Evolutionary conservation across 768 basidiomycete species (phyloP).

Genomic region (Lactarius evosmus): DNA sequence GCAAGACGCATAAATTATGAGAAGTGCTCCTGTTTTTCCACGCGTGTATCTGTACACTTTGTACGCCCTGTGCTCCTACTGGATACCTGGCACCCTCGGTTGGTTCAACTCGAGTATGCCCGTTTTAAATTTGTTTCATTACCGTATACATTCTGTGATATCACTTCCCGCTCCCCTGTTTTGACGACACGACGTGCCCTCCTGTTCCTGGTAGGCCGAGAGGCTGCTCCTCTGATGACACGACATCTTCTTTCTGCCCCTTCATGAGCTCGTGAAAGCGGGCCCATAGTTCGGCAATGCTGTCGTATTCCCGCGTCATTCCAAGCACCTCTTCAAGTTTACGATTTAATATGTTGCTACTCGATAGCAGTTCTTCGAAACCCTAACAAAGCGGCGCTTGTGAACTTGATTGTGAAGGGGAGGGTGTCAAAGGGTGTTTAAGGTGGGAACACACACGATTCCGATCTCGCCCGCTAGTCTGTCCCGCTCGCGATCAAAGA

Average conservation of each 20-base stretch:
- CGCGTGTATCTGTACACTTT: conserved; percentile 13
- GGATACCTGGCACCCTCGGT: conserved; percentile 33
- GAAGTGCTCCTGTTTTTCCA: conserved; percentile 23
- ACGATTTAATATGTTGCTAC: conserved; percentile 82
- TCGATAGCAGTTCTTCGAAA: conserved; percentile 83
- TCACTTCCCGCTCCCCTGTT: conserved; percentile 31
- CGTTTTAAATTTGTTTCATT: conserved; percentile 23
- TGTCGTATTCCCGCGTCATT: conserved; percentile 90
- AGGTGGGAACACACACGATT: conserved; percentile 43
- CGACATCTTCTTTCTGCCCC: conserved; percentile 33
- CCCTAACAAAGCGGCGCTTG: conserved; percentile 45
- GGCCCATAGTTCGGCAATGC: conserved; percentile 82
- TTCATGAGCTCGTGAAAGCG: conserved; percentile 78
- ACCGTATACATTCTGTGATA: conserved; percentile 21
- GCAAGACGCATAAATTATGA: conserved; percentile 31
- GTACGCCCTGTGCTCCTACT: conserved; percentile 28
- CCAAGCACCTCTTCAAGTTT: conserved; percentile 90
- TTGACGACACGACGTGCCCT: conserved; percentile 51
- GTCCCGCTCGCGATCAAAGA: conserved; percentile 81
- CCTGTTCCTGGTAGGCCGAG: conserved; percentile 67
- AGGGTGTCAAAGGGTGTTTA: neutral
- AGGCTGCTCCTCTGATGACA: conserved; percentile 31
- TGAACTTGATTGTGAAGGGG: neutral
- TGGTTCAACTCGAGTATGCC: conserved; percentile 18
- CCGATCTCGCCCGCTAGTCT: conserved; percentile 71